A percentile compares a stretch with the other conserved stretches of the same genome.
Evolutionary conservation across 805 yeast species (phyloP).

Genomic region (Yarrowia deformans): DNA sequence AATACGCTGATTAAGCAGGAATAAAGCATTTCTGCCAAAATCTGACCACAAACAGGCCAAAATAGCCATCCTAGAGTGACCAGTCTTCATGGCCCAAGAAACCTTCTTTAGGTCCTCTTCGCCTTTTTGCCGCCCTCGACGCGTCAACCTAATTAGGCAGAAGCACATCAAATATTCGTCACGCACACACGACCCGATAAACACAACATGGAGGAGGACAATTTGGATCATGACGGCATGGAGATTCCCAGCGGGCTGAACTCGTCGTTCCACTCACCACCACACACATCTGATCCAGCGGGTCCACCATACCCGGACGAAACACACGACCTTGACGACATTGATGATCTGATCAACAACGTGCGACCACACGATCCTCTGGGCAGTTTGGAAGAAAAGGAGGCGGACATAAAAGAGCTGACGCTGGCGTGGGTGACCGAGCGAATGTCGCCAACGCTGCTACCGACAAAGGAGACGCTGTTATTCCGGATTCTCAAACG

Average conservation of each 20-base stretch:
- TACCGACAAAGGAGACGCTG: slow-evolving; percentile 71
- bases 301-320: background rate
- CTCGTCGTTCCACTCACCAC: slow-evolving; percentile 13
- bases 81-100: too few relatives aligned
- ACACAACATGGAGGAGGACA: slow-evolving; percentile 10
- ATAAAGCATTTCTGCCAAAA: too few relatives aligned
- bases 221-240: background rate
- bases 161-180: background rate
- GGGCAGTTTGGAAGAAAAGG: slow-evolving; percentile 2
- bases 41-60: too few relatives aligned
- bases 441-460: slow-evolving; percentile 83
- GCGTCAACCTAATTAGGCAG: slow-evolving; percentile 21
- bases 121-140: too few relatives aligned
- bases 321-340: slow-evolving; percentile 41
- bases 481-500: slow-evolving; percentile 64
- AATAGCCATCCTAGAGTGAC: too few relatives aligned
- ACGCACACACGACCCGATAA: slow-evolving; percentile 1
- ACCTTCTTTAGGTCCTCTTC: too few relatives aligned
- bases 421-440: slow-evolving; percentile 81
- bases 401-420: slow-evolving; percentile 56
- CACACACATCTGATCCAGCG: background rate
- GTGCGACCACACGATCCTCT: slow-evolving; percentile 35
- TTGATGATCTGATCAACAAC: slow-evolving; percentile 44
- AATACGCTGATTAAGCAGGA: too few relatives aligned
- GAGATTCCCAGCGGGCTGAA: slow-evolving; percentile 21